Conservation (phyloP, 2,329 filamentous ascomycete species). For the Diaporthe capsici region DNA sequence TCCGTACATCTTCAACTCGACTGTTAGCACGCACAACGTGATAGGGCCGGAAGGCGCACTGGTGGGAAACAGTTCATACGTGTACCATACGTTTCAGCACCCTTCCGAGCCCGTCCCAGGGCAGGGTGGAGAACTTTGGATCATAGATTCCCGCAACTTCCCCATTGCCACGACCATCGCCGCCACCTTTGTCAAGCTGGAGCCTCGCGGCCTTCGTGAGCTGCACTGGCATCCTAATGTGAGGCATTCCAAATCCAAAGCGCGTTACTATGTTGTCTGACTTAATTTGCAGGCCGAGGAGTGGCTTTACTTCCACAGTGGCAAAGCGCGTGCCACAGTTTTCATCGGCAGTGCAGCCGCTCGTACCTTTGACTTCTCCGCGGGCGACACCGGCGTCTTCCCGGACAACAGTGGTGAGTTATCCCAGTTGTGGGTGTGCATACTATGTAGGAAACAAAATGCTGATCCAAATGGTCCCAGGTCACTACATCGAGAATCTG, state of each 20-base stretch:
- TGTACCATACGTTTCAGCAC: slow-evolving; percentile 72
- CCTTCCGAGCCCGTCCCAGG: slow-evolving; percentile 70
- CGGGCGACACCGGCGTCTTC: slow-evolving; percentile 77
- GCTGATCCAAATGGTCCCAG: slow-evolving; percentile 46
- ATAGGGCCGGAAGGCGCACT: slow-evolving; percentile 60
- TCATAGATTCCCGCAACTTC: slow-evolving; percentile 78
- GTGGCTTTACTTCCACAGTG: slow-evolving; percentile 80
- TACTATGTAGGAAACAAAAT: not conserved
- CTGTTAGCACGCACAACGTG: slow-evolving; percentile 62
- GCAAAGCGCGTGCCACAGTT: slow-evolving; percentile 72
- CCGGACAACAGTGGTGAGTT: slow-evolving; percentile 66
- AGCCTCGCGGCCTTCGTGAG: slow-evolving; percentile 75
- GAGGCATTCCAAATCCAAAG: slow-evolving; percentile 45
- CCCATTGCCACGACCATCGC: slow-evolving; percentile 76
- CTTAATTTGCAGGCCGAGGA: slow-evolving; percentile 69
- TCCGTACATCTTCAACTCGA: slow-evolving; percentile 74
- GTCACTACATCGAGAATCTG: slow-evolving; percentile 78
- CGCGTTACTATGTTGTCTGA: not conserved
- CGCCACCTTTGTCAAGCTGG: slow-evolving; percentile 73
- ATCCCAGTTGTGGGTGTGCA: rapidly evolving
- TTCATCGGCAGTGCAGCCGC: slow-evolving; percentile 74
- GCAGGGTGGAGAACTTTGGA: slow-evolving; percentile 72
- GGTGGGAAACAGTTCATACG: slow-evolving; percentile 72
- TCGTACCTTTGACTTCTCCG: slow-evolving; percentile 76
- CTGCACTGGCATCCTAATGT: slow-evolving; percentile 80